Evolutionary conservation across 2,329 filamentous ascomycete genomes (phyloP), one percentile per base, ranked within the genome.

Genomic region (Dothidotthia symphoricarpi): DNA sequence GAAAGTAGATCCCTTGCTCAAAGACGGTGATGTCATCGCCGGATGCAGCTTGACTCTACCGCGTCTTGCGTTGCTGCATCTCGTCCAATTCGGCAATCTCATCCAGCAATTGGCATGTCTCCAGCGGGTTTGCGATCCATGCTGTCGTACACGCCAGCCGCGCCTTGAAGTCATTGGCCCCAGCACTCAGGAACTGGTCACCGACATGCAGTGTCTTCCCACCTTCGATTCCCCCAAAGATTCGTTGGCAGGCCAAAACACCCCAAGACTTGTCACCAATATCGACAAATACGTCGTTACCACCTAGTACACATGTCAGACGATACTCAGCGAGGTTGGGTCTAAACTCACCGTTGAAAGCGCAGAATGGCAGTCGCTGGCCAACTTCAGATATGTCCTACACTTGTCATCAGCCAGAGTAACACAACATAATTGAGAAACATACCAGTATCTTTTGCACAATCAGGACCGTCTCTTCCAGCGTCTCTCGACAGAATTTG

Each of bases 191-290:
- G 67, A 98, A 98, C 70, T 98, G 93, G 68, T 98, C 81, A 11
- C 93, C 93, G 4, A 98, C 88, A 69, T 98, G 93, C 41, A 98
- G 74, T 7, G 90, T 96, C 59, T 86, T 85, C 49, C 84, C 80
- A 3, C 82, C 86, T 33, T 77, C 75, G 53, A 96, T 80, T 1
- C 75, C 80, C 3, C 85, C 86, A 63, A 96, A 95, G 74, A 88
- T 95, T 41, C 83, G 79, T 71, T 98, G 93, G 64, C 90, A 96
- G 3, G 90, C 88, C 24, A 86, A 77, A 3, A 98, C 93, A 49
- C 93, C 93, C 86, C 90, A 95, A 36, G 85, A 89, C 71, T 98
- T 98, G 71, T 98, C 93, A 39, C 93, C 93, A 59, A 98, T 96
- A 65, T 98, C 93, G 36, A 98, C 90, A 68, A 98, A 98, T 28